Percentiles rank a stretch among this genome's conserved stretches.
Evolutionary conservation across 1,139 yeast genomes (phyloP).

Genomic region (Lodderomyces pseudojiufengensis): DNA sequence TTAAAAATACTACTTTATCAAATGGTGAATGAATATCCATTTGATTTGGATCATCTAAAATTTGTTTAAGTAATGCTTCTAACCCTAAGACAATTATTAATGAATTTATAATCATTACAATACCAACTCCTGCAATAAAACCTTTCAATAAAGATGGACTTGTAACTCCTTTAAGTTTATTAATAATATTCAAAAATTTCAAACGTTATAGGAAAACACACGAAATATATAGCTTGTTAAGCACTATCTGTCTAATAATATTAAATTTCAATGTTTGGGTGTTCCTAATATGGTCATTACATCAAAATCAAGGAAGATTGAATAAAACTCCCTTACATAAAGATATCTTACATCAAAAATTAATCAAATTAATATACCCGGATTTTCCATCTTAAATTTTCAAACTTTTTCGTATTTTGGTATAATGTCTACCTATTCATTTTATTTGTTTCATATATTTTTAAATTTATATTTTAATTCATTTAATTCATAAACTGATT

Average conservation of each 20-base stretch:
- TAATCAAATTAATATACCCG: background rate
- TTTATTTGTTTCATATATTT: constrained; percentile 19
- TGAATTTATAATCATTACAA: constrained; percentile 83
- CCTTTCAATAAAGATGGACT: constrained; percentile 83
- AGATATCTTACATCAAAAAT: background rate
- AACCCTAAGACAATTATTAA: constrained; percentile 71
- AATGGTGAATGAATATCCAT: constrained; percentile 74
- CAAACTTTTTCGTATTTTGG: too few relatives aligned
- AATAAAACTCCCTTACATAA: background rate
- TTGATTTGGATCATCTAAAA: constrained; percentile 30
- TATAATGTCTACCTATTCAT: too few relatives aligned
- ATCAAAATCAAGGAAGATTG: background rate
- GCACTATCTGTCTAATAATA: background rate
- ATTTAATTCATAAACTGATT: constrained; percentile 15
- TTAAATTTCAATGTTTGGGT: constrained; percentile 2
- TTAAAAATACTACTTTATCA: constrained; percentile 61
- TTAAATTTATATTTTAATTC: constrained; percentile 22
- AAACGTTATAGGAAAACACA: background rate
- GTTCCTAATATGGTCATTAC: constrained; percentile 1
- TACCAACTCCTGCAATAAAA: constrained; percentile 89
- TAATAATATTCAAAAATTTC: background rate
- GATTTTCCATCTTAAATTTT: background rate
- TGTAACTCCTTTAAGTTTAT: background rate
- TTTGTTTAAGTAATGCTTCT: constrained; percentile 31
- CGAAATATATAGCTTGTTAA: background rate